phyloP scores from a whole-genome alignment of 768 basidiomycete genomes.

The Paxillus involutus region DNA sequence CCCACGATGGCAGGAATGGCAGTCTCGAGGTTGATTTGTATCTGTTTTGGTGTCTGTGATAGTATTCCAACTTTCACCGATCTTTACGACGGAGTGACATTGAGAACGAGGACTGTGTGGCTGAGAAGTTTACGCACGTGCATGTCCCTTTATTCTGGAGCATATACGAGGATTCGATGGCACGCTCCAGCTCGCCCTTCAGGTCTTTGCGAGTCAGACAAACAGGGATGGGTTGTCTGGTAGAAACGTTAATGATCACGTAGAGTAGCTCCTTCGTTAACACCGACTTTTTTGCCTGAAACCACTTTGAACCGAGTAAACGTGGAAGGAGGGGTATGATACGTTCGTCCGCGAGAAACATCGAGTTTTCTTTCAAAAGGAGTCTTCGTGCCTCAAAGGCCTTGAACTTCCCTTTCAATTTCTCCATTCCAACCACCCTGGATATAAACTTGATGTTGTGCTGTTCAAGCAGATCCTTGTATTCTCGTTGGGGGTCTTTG shows the following conservation, averaged over 20 bases:
- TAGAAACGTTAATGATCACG: slow-evolving; percentile 2
- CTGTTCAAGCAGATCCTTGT: slow-evolving; percentile 86
- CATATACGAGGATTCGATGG: slow-evolving; percentile 94
- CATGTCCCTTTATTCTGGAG: slow-evolving; percentile 93
- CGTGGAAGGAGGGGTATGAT: slow-evolving; percentile 85
- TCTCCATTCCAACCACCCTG: slow-evolving; percentile 86
- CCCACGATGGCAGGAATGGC: slow-evolving; percentile 76
- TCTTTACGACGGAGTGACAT: slow-evolving; percentile 36
- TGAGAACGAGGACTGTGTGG: neutral
- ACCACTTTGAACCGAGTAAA: slow-evolving; percentile 87
- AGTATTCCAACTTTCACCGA: slow-evolving; percentile 82
- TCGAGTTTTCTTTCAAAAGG: slow-evolving; percentile 82
- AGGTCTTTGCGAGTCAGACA: slow-evolving; percentile 84
- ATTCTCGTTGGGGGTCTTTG: slow-evolving; percentile 94
- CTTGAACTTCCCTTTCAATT: slow-evolving; percentile 93
- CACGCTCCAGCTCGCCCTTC: slow-evolving; percentile 89
- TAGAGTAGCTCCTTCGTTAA: neutral
- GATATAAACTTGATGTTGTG: slow-evolving; percentile 87
- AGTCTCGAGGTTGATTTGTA: slow-evolving; percentile 73
- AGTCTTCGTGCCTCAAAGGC: slow-evolving; percentile 79
- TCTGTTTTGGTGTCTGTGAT: slow-evolving; percentile 70
- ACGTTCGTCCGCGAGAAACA: slow-evolving; percentile 93
- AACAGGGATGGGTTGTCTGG: slow-evolving; percentile 95
- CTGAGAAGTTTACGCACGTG: slow-evolving; percentile 56
- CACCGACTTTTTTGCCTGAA: slow-evolving; percentile 91